Evolutionary conservation across 2,329 filamentous ascomycete genomes (phyloP), one percentile per base, ranked within the genome.

Genomic region (Aspergillus sp.): DNA sequence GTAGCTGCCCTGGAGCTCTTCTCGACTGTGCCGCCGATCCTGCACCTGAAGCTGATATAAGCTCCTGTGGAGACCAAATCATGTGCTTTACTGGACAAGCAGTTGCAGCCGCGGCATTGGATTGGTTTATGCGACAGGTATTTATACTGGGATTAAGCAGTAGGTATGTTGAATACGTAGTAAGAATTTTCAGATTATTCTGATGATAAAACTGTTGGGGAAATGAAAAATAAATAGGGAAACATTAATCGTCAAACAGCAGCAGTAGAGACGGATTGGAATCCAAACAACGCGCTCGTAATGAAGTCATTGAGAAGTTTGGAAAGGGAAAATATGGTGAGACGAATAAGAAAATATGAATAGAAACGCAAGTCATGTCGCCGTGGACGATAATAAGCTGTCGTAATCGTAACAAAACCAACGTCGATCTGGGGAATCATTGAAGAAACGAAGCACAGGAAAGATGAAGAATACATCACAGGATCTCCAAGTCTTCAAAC

Each of bases 401-500:
- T 37, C 35, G 35, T 15, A 37, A 37, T 15, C 12, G 7, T 15
- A 37, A 37, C 6, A 14, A 45, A 21, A 14, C 14, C 9, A 45
- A 23, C 27, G 25, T 4, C 21, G 9, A 40, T 19, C 19, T 25
- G 12, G 15, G 40, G 17, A 45, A 37, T 37, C 51, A 35, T n/a
- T 31, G 44, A 15, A 17, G 44, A 31, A 46, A 31, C 5, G 35
- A 37, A 37, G 35, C 35, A 37, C 35, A 41, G 41, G 8, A 23
- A 47, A 49, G 25, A 49, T 39, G 21, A 47, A 11, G 11, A 35
- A 17, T 25, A 25, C 19, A 37, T 67, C 72, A 80, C 63, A 78
- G 78, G 43, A 81, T 81, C 63, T 81, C 79, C 66, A 81, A 59
- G 66, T 80, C 79, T 64, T 81, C 79, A 68, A 81, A 81, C 63